A percentile compares a stretch with the other conserved stretches of the same genome.
phyloP scores from a whole-genome alignment of 164 flowering plant species.

The Stephania yunnanensis region DNA sequence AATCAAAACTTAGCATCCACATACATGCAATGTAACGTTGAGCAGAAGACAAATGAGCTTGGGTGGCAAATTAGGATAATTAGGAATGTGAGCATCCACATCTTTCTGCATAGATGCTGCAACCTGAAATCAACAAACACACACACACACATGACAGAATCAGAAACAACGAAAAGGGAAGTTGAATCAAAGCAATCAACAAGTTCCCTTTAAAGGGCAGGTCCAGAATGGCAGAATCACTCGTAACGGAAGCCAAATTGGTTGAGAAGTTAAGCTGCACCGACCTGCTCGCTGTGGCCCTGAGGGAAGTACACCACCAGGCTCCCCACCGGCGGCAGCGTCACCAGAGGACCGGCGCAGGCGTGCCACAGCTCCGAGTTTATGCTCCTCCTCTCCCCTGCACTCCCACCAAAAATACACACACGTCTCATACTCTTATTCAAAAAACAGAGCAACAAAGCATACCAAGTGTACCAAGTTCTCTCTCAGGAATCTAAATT shows the following conservation, averaged over 20 bases:
- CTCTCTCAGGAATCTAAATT: no score
- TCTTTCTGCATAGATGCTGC: constrained; percentile 98
- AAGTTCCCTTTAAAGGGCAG: not conserved
- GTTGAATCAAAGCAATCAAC: not conserved
- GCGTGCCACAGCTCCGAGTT: constrained; percentile 95
- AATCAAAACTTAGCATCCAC: not conserved
- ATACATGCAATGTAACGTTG: constrained; percentile 87
- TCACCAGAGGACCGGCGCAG: constrained; percentile 85
- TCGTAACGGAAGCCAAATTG: constrained; percentile 4
- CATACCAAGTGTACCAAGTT: no score
- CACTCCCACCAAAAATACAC: not conserved
- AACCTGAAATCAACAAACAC: constrained; percentile 50
- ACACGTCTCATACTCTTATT: constrained; percentile 22
- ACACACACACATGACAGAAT: not conserved
- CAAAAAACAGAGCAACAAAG: no score
- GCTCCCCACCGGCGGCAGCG: constrained; percentile 76
- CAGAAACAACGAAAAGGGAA: not conserved
- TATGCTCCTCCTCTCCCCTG: constrained; percentile 70
- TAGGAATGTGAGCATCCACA: constrained; percentile 83
- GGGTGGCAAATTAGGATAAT: constrained; percentile 84
- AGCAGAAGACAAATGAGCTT: constrained; percentile 88
- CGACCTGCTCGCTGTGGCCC: constrained; percentile 88
- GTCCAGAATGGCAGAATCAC: not conserved
- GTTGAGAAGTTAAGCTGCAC: constrained; percentile 16
- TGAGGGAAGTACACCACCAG: constrained; percentile 87